A percentile compares a stretch with the other conserved stretches of the same genome.
phyloP scores from a whole-genome alignment of 345 rosid genomes.

The Acer negundo region DNA sequence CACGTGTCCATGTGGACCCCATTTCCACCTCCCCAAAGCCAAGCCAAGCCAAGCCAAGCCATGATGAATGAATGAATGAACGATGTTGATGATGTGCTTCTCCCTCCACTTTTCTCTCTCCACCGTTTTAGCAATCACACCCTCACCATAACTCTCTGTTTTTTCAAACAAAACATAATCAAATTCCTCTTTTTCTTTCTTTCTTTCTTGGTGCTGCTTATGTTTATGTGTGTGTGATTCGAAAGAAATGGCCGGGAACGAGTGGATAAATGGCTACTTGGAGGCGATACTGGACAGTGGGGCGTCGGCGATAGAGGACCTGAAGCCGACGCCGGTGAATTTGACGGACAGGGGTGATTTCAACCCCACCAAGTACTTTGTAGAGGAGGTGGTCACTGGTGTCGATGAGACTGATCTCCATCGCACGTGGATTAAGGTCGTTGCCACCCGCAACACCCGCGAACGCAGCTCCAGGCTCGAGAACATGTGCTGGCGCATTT shows the following conservation, averaged over 20 bases:
- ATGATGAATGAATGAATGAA: neutral
- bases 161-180: neutral
- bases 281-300: conserved; percentile 91
- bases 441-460: conserved; percentile 88
- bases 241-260: conserved; percentile 72
- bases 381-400: conserved; percentile 91
- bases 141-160: neutral
- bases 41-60: neutral
- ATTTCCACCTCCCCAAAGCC: neutral
- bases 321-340: conserved; percentile 43
- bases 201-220: too few species aligned
- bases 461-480: conserved; percentile 94
- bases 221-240: neutral
- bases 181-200: neutral
- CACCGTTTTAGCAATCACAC: neutral
- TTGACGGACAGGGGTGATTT: conserved; percentile 55
- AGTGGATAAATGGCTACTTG: conserved; percentile 96
- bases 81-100: neutral
- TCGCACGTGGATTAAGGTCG: conserved; percentile 94
- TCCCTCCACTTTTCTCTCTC: conserved; percentile 16
- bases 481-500: conserved; percentile 99
- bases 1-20: conserved; percentile 26
- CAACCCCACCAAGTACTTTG: conserved; percentile 88
- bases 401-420: conserved; percentile 93
- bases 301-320: conserved; percentile 60